Conservation (phyloP, 768 basidiomycete genomes). For the Hysterangium stoloniferum region DNA sequence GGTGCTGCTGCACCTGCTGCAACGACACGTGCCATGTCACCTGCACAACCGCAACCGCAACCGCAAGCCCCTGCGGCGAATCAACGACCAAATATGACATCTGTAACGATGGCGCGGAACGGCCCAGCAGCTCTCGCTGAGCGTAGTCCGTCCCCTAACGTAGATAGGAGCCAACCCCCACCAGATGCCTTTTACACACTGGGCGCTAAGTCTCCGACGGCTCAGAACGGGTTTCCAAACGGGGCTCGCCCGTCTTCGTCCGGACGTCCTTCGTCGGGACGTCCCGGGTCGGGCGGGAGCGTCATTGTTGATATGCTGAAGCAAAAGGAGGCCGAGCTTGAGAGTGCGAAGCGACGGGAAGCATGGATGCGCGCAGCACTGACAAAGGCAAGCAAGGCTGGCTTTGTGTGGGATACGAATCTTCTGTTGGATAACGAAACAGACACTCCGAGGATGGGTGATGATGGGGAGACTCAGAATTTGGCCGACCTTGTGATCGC, state of each 20-base stretch:
- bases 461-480: slow-evolving; percentile 27
- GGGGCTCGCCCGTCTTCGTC: slow-evolving; percentile 41
- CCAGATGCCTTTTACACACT: slow-evolving; percentile 50
- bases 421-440: slow-evolving; percentile 39
- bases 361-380: slow-evolving; percentile 82
- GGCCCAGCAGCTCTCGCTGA: slow-evolving; percentile 34
- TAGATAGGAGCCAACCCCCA: slow-evolving; percentile 49
- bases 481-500: slow-evolving; percentile 66
- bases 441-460: slow-evolving; percentile 26
- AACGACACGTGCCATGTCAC: slow-evolving; percentile 11
- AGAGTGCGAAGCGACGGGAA: slow-evolving; percentile 66
- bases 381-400: slow-evolving; percentile 63
- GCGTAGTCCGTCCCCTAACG: slow-evolving; percentile 50
- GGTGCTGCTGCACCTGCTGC: neutral
- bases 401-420: slow-evolving; percentile 55
- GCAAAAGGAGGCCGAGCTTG: slow-evolving; percentile 75
- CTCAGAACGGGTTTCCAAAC: slow-evolving; percentile 34
- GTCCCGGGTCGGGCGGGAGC: slow-evolving; percentile 51
- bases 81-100: slow-evolving; percentile 45
- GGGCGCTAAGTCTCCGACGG: slow-evolving; percentile 20
- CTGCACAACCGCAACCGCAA: slow-evolving; percentile 4
- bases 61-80: slow-evolving; percentile 17
- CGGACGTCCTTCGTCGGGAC: slow-evolving; percentile 31
- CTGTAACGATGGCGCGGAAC: slow-evolving; percentile 46
- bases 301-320: slow-evolving; percentile 73